Base-by-base conservation (phyloP, 2,329 filamentous ascomycete genomes). In the Curvularia sp. region DNA sequence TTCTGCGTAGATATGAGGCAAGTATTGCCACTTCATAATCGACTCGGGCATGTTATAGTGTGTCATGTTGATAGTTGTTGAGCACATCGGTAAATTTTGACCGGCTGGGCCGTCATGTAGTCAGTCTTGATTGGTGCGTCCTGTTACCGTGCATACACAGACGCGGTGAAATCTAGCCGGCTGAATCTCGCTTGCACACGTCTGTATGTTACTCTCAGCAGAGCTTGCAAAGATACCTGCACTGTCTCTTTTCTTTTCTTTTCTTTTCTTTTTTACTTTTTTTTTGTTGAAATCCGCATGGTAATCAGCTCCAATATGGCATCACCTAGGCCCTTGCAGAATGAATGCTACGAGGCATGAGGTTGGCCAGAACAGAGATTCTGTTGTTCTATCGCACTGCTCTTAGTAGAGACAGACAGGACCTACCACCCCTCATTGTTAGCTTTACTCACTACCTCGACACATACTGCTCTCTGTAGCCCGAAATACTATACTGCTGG, bases 1-100 rank as follows among this genome's bases (percentile, higher is more conserved):
- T 72, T 30, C 39, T 72, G 36, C 52, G 41, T 53, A 66, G 66
- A 19, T 72, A 72, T n/a, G 59, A 72, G 59, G 54, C 59, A 18
- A 61, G 57, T 9, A 13, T 69, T 19, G 57, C 27, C 18, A 57
- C 46, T 19, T 38, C 25, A 23, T 42, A 41, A 54, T 41, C 6
- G 42, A 10, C 21, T 25, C 19, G 3, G 9, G 2, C 9, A 46
- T 28, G 9, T 41, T 42, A 50, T 23, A 19, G 36, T 25, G 8
- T 28, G 21, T 13, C 15, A 7, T 9, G 25, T n/a, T 19, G 2
- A 15, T 12, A 10, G n/a, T 34, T 25, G 32, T 52, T 18, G 18
- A 18, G 56, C 55, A 57, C 32, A 18, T 49, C 68, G 68, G 68
- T 53, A 23, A 58, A 58, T 58, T 68, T 65, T 69, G 48, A 57